Conservation (phyloP, 345 rosid genomes). For the Trapa bicornis region DNA sequence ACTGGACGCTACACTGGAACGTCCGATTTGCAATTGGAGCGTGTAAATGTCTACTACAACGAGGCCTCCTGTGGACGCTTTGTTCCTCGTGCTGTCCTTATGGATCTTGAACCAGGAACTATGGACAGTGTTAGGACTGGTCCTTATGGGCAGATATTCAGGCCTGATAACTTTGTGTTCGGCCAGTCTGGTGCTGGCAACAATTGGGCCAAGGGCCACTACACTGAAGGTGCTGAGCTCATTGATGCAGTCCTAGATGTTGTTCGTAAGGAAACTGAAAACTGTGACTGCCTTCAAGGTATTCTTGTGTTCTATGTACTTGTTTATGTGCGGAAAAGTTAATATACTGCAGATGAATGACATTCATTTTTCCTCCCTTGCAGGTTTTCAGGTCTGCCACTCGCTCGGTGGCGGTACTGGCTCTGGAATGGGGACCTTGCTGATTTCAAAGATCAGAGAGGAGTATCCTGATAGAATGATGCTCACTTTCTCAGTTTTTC, state of each 20-base stretch:
- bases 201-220: slow-evolving; percentile 5
- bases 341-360: neutral
- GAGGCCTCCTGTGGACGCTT: slow-evolving; percentile 1
- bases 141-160: slow-evolving; percentile 1
- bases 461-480: slow-evolving; percentile 2
- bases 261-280: slow-evolving; percentile 3
- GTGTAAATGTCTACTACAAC: slow-evolving; percentile 2
- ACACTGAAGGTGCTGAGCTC: slow-evolving; percentile 4
- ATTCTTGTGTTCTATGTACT: neutral
- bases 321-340: neutral
- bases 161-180: slow-evolving; percentile 2
- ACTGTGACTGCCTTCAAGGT: slow-evolving; percentile 5
- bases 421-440: slow-evolving; percentile 3
- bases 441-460: slow-evolving; percentile 2
- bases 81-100: slow-evolving; percentile 4
- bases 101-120: slow-evolving; percentile 4
- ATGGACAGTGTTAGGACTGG: slow-evolving; percentile 5
- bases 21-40: slow-evolving; percentile 2
- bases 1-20: slow-evolving; percentile 1
- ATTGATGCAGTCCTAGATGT: slow-evolving; percentile 2
- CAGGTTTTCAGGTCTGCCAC: slow-evolving; percentile 6
- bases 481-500: slow-evolving; percentile 3
- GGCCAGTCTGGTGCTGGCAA: slow-evolving; percentile 5
- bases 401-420: slow-evolving; percentile 4
- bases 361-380: neutral